Evolutionary conservation across 1,284 basidiomycete species (phyloP).

Genomic region (Anthracocystis panici-leucophaei): DNA sequence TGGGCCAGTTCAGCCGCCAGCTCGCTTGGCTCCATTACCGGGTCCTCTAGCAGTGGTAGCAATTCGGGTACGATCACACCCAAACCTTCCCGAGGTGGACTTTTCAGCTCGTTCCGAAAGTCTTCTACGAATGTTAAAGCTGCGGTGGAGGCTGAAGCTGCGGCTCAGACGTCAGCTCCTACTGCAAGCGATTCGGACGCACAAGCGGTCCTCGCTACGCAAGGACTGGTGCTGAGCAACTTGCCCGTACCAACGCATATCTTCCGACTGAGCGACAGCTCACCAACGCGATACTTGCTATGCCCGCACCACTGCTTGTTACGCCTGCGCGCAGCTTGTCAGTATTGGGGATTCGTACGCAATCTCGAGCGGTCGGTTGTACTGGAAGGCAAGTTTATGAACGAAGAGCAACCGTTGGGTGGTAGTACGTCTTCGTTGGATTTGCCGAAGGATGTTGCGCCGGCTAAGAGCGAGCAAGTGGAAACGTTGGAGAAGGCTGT

Average conservation of each 20-base stretch:
- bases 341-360: constrained; percentile 66
- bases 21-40: constrained; percentile 48
- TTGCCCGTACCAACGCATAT: constrained; percentile 67
- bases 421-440: constrained; percentile 26
- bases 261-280: constrained; percentile 64
- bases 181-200: constrained; percentile 14
- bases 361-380: constrained; percentile 66
- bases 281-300: constrained; percentile 60
- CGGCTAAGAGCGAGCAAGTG: constrained; percentile 30
- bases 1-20: constrained; percentile 53
- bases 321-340: constrained; percentile 63
- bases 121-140: constrained; percentile 26
- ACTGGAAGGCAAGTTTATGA: constrained; percentile 63
- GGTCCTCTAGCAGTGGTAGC: constrained; percentile 26
- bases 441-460: constrained; percentile 18
- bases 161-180: constrained; percentile 1
- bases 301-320: constrained; percentile 66
- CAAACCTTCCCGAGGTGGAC: constrained; percentile 41
- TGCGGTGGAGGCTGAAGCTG: constrained; percentile 9
- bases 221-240: constrained; percentile 5
- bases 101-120: constrained; percentile 54
- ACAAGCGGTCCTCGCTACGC: constrained; percentile 1
- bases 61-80: constrained; percentile 39
- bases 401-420: constrained; percentile 37
- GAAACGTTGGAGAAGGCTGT: constrained; percentile 39